A percentile compares a stretch with the other conserved stretches of the same genome.
These are phyloP conservation scores for Yamadazyma siamensis DNA, from an alignment of 1,139 yeast genomes.

Conservation along the genomic window DNA sequence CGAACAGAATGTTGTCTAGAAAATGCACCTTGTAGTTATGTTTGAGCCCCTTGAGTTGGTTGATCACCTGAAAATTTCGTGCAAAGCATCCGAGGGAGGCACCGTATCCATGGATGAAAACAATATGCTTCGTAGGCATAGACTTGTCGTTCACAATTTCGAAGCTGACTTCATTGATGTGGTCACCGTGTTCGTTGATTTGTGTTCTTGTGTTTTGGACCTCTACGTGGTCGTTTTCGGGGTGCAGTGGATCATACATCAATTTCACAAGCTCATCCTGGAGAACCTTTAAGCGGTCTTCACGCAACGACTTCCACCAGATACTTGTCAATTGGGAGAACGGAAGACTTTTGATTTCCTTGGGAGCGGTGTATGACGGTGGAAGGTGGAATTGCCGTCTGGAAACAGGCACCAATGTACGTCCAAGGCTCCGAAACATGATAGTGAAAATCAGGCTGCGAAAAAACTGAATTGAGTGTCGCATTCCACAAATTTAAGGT, in stretches of 20 bases:
- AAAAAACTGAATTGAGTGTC: no score
- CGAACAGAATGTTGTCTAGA: slow-evolving; percentile 83
- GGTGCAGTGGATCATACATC: slow-evolving; percentile 26
- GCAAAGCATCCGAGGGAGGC: slow-evolving; percentile 87
- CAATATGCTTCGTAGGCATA: slow-evolving; percentile 40
- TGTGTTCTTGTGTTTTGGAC: slow-evolving; percentile 19
- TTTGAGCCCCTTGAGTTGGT: slow-evolving; percentile 36
- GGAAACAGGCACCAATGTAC: background rate
- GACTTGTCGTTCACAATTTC: slow-evolving; percentile 22
- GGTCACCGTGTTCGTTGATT: slow-evolving; percentile 26
- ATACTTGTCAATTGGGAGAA: slow-evolving; percentile 11
- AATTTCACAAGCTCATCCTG: slow-evolving; percentile 36
- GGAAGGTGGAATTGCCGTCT: slow-evolving; percentile 5
- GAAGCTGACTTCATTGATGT: slow-evolving; percentile 37
- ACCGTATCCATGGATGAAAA: slow-evolving; percentile 88
- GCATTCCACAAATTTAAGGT: no score
- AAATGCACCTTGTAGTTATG: slow-evolving; percentile 59
- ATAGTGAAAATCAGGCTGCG: no score
- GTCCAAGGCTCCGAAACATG: no score
- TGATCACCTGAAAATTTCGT: slow-evolving; percentile 59
- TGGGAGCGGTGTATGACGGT: slow-evolving; percentile 3
- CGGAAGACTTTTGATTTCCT: slow-evolving; percentile 7
- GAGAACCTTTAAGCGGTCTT: slow-evolving; percentile 23
- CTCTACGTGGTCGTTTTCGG: slow-evolving; percentile 21
- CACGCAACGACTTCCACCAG: slow-evolving; percentile 32